Percentiles rank a stretch among this genome's conserved stretches.
Conservation (phyloP, 176 grass and related monocot species). For the Puya raimondii region DNA sequence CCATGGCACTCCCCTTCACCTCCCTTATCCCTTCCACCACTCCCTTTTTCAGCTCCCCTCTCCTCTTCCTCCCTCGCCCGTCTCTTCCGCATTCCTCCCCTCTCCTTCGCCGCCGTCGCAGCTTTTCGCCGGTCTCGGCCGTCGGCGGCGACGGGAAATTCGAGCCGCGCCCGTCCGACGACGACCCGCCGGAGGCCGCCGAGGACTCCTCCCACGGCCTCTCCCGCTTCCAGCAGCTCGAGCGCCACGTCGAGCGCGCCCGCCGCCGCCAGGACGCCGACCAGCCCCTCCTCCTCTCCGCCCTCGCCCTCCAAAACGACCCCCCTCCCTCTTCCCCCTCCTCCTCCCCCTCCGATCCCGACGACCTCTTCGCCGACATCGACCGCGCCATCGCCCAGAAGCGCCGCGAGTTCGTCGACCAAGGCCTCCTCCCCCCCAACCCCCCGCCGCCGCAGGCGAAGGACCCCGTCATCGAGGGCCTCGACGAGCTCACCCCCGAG, state of each 20-base stretch:
- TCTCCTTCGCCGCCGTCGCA: neutral
- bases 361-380: conserved; percentile 71
- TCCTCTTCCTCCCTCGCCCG: conserved; percentile 27
- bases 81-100: neutral
- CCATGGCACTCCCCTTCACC: conserved; percentile 28
- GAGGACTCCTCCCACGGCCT: conserved; percentile 85
- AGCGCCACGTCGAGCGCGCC: conserved; percentile 54
- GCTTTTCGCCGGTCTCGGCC: conserved; percentile 10
- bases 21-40: conserved; percentile 18
- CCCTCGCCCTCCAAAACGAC: conserved; percentile 19
- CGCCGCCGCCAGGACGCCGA: conserved; percentile 42
- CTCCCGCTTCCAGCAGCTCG: conserved; percentile 50
- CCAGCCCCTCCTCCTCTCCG: conserved; percentile 35
- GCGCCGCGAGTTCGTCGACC: conserved; percentile 58
- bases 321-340: conserved; percentile 13
- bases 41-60: conserved; percentile 25
- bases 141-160: conserved; percentile 22
- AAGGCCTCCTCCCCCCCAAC: conserved; percentile 34
- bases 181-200: conserved; percentile 74
- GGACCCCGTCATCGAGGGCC: conserved; percentile 29
- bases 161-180: conserved; percentile 52
- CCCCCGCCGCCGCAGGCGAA: conserved; percentile 17
- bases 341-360: conserved; percentile 3
- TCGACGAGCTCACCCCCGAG: conserved; percentile 66
- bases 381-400: conserved; percentile 77